Evolutionary conservation across 2,329 filamentous ascomycete genomes (phyloP).

Genomic region (Ophiosphaerella narmari): DNA sequence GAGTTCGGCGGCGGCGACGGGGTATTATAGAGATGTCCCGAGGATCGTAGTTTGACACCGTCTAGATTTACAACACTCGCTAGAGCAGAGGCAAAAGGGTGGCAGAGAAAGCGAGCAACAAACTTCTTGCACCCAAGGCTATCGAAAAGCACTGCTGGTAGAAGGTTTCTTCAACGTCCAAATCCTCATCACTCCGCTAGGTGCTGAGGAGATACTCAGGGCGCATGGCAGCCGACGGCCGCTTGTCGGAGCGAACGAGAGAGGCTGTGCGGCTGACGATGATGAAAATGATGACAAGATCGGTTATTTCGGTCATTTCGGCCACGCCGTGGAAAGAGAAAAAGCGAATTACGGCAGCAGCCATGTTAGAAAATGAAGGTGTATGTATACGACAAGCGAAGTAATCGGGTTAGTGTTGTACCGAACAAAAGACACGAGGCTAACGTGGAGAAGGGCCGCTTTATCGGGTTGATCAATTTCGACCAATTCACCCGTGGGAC

Average conservation of each 20-base stretch:
- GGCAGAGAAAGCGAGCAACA: conserved; percentile 23
- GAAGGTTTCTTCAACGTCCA: conserved; percentile 23
- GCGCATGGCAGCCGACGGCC: conserved; percentile 20
- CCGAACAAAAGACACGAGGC: no score
- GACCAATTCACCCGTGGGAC: no score
- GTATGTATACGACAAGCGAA: background rate
- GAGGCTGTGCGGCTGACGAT: conserved; percentile 6
- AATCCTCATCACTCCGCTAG: conserved; percentile 28
- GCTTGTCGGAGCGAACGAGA: conserved; percentile 14
- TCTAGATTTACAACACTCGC: conserved; percentile 37
- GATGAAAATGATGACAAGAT: background rate
- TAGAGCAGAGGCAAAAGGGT: conserved; percentile 24
- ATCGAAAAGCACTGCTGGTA: conserved; percentile 22
- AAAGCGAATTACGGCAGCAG: conserved; percentile 25
- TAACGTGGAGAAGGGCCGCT: no score
- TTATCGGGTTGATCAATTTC: no score
- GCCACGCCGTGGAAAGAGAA: conserved; percentile 6
- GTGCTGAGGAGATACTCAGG: conserved; percentile 24
- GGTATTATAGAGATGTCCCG: conserved; percentile 59
- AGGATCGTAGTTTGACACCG: conserved; percentile 57
- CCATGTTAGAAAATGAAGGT: conserved; percentile 9
- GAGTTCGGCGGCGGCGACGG: conserved; percentile 74
- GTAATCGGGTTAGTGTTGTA: no score
- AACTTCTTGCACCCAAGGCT: conserved; percentile 32
- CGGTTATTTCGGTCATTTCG: conserved; percentile 16